Evolutionary conservation across 75 land plant species (phyloP).

Genomic region (Selaginella tamariscina): DNA sequence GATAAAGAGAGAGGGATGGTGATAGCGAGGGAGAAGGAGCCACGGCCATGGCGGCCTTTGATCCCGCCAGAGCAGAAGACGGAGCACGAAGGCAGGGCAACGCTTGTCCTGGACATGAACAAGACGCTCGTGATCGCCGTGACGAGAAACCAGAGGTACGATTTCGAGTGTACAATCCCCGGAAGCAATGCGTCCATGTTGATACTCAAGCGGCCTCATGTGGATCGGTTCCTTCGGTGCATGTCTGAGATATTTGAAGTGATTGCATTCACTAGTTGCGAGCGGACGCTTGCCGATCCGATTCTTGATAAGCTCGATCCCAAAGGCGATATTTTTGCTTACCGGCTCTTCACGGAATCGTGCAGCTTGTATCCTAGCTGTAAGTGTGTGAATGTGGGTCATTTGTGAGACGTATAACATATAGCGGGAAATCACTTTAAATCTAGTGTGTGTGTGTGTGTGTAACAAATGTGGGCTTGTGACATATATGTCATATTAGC

Average conservation of each 20-base stretch:
- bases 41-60: neutral
- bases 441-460: no score
- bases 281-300: neutral
- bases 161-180: neutral
- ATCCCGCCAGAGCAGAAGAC: neutral
- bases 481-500: no score
- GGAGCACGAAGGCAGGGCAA: neutral
- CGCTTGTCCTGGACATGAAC: neutral
- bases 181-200: neutral
- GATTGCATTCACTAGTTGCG: neutral
- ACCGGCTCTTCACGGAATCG: neutral
- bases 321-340: neutral
- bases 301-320: neutral
- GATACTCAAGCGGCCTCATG: neutral
- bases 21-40: neutral
- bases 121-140: neutral
- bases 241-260: neutral
- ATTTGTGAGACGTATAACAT: no score
- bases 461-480: no score
- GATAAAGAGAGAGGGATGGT: neutral
- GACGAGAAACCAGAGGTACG: neutral
- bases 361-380: no score
- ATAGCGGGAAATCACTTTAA: no score
- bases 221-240: neutral
- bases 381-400: no score